Percentiles rank a stretch among this genome's conserved stretches.
Conservation (phyloP, 176 grass and related monocot species). For the Musa troglodytarum region DNA sequence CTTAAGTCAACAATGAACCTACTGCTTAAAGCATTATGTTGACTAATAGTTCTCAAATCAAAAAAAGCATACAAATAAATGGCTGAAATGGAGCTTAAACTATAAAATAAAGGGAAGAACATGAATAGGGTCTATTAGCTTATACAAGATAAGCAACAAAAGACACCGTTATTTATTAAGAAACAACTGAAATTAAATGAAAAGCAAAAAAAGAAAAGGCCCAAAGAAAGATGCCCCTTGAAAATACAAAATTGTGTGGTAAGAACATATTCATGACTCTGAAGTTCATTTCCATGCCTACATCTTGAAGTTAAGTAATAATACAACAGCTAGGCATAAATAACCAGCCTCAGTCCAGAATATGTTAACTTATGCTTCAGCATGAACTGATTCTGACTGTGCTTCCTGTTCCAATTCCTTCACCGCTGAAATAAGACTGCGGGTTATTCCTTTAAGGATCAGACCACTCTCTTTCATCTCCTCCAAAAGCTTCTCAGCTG, state of each 20-base stretch:
- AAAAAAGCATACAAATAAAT: neutral
- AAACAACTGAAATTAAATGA: neutral
- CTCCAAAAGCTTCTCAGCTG: constrained; percentile 59
- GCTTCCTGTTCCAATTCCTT: constrained; percentile 73
- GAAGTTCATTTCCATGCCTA: neutral
- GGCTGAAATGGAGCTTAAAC: neutral
- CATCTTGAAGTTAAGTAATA: neutral
- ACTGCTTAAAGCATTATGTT: neutral
- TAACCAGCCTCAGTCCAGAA: too few relatives aligned
- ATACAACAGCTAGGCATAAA: neutral
- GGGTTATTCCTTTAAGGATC: constrained; percentile 43
- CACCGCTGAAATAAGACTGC: constrained; percentile 73
- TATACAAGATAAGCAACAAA: neutral
- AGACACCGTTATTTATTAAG: neutral
- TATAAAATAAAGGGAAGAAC: neutral
- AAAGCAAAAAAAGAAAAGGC: neutral
- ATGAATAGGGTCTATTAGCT: neutral
- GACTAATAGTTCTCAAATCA: neutral
- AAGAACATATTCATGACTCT: neutral
- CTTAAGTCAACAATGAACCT: neutral
- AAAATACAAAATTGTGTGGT: neutral
- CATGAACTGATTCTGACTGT: constrained; percentile 27
- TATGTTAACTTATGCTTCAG: constrained; percentile 28
- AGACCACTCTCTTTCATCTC: constrained; percentile 71
- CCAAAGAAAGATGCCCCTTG: neutral